These are phyloP conservation scores for Arthrobotrys musiformis DNA, from an alignment of 2,329 filamentous ascomycete genomes.

Conservation along the genomic window DNA sequence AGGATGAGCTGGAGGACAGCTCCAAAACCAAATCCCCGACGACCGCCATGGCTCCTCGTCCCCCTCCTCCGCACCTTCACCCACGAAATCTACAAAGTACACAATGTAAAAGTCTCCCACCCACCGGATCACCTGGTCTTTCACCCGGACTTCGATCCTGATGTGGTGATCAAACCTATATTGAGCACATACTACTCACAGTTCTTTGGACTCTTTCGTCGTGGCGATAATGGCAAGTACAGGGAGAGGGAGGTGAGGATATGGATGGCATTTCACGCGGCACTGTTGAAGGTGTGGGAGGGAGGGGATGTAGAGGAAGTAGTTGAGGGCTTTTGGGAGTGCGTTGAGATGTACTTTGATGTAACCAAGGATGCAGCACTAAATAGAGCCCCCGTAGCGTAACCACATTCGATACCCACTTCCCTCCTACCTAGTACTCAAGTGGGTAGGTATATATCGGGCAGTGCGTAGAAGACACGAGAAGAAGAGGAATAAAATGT, in stretches of 20 bases:
- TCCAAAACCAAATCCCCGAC: neutral
- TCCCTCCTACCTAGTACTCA: too few species aligned
- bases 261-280: constrained; percentile 28
- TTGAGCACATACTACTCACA: constrained; percentile 2
- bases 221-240: too few species aligned
- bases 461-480: too few species aligned
- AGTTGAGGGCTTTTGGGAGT: constrained; percentile 1
- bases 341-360: neutral
- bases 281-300: constrained; percentile 25
- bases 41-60: neutral
- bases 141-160: neutral
- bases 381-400: too few species aligned
- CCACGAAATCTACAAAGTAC: neutral
- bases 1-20: neutral
- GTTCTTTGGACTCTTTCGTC: constrained; percentile 9
- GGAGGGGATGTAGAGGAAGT: constrained; percentile 1
- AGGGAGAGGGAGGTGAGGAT: neutral
- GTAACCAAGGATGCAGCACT: neutral
- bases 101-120: neutral
- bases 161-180: constrained; percentile 9
- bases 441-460: too few species aligned
- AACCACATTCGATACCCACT: too few species aligned
- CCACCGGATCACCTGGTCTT: neutral
- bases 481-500: neutral
- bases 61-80: constrained; percentile 4